Evolutionary conservation across 768 basidiomycete species (phyloP), one percentile per base, ranked within the genome.

Genomic region (Boletus rufocinnamomeus): DNA sequence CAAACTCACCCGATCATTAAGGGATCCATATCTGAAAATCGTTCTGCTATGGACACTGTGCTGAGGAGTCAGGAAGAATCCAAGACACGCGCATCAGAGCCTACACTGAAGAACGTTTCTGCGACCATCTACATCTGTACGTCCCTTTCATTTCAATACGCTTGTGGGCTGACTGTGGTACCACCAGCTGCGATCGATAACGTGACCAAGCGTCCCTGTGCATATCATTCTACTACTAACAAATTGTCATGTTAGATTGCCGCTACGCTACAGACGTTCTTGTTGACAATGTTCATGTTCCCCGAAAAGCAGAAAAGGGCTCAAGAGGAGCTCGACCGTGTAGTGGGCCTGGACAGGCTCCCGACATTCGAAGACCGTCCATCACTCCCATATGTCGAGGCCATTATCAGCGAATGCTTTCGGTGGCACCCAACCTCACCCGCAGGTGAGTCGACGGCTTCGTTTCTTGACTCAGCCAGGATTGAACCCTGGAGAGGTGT

Each of bases 371-470:
- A 56, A n/a, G 65, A 66, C 23, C 59, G 61, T 7, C 32, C 56
- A 21, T 65, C 64, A 7, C 54, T 66, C 5, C 65, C 65, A 7
- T 66, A 66, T 48, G 37, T 60, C 21, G 61, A 60, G 28, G 64
- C 65, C n/a, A 21, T 65, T n/a, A 43, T 56, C 40, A 50, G 49
- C 9, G 56, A 56, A 56, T 50, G 48, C 5, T 37, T 56, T 32
- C 48, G 56, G 25, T 56, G 56, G 56, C 49, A 50, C n/a, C 56
- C 56, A 23, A 27, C 49, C 11, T 50, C 56, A 21, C 56, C 49
- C 14, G 41, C 49, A 34, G 56, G 55, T 50, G 23, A 23, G 35
- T 35, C 11, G 14, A 16, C 35, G 2, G 7, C 35, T 35, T 16
- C 35, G 11, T 16, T 14, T 16, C 28, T 28, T 28, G 28, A 35